Evolutionary conservation across 306 rosid genomes (phyloP).

Genomic region (Leucaena leucocephala): DNA sequence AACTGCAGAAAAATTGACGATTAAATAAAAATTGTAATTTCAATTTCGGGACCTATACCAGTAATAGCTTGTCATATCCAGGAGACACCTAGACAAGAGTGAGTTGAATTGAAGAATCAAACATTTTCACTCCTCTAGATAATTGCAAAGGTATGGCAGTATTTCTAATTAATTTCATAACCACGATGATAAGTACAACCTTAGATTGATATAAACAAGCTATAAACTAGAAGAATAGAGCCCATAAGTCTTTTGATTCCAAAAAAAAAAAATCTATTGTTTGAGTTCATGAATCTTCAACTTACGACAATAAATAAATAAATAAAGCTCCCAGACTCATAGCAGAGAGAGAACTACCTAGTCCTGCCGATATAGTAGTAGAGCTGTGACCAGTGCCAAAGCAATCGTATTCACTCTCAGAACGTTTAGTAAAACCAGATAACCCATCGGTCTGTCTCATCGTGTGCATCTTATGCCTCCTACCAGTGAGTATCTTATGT

Average conservation of each 20-base stretch:
- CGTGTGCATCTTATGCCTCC: conserved; percentile 86
- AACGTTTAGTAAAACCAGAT: conserved; percentile 86
- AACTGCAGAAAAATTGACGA: background rate
- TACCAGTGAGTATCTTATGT: conserved; percentile 91
- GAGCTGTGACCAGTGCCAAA: conserved; percentile 98
- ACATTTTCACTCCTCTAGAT: background rate
- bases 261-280: background rate
- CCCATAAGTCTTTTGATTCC: background rate
- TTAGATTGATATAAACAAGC: background rate
- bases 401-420: conserved; percentile 88
- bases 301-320: background rate
- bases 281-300: background rate
- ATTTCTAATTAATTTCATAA: background rate
- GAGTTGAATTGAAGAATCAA: background rate
- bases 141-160: background rate
- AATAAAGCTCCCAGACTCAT: background rate
- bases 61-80: background rate
- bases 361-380: conserved; percentile 97
- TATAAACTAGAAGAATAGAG: conserved; percentile 12
- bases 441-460: conserved; percentile 89
- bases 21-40: background rate
- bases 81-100: background rate
- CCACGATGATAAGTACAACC: background rate
- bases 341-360: conserved; percentile 60
- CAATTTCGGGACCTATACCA: background rate